Evolutionary conservation across 1,139 yeast genomes (phyloP).

Genomic region (Kodamaea anthophila): DNA sequence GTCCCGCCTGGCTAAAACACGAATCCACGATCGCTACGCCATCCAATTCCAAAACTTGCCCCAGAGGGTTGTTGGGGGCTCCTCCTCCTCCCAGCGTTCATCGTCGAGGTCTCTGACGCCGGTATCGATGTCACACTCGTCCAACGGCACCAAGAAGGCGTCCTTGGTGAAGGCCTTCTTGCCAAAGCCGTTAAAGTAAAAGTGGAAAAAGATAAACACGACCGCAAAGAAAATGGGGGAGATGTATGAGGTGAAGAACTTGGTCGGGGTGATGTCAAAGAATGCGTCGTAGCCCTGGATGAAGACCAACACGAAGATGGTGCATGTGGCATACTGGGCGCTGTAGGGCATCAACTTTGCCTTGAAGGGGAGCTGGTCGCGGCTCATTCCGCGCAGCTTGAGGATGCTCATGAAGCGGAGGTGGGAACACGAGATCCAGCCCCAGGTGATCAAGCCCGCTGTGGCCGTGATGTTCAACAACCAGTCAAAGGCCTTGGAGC

Average conservation of each 20-base stretch:
- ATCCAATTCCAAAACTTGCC: constrained; percentile 44
- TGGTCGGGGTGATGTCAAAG: constrained; percentile 46
- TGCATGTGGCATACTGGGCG: constrained; percentile 52
- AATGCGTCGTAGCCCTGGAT: constrained; percentile 69
- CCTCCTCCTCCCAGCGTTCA: constrained; percentile 44
- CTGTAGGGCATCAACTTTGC: constrained; percentile 61
- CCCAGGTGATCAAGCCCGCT: constrained; percentile 72
- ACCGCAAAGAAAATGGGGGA: constrained; percentile 53
- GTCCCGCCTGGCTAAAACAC: too few species aligned
- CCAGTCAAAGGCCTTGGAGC: constrained; percentile 74
- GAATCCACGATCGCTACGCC: constrained; percentile 6
- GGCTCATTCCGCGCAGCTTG: constrained; percentile 45
- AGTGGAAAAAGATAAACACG: constrained; percentile 48
- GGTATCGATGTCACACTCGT: constrained; percentile 55
- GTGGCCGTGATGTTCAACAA: constrained; percentile 75
- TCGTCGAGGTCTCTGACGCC: constrained; percentile 57
- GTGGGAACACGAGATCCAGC: constrained; percentile 59
- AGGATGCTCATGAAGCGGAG: constrained; percentile 62
- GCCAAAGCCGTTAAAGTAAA: constrained; percentile 37
- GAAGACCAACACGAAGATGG: constrained; percentile 49
- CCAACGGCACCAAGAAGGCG: constrained; percentile 36
- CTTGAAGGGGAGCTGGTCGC: constrained; percentile 64
- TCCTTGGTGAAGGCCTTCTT: constrained; percentile 25
- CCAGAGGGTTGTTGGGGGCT: constrained; percentile 44
- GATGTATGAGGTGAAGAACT: constrained; percentile 62